Evolutionary conservation across 2,329 filamentous ascomycete species (phyloP).

Genomic region (Lojkania enalia): DNA sequence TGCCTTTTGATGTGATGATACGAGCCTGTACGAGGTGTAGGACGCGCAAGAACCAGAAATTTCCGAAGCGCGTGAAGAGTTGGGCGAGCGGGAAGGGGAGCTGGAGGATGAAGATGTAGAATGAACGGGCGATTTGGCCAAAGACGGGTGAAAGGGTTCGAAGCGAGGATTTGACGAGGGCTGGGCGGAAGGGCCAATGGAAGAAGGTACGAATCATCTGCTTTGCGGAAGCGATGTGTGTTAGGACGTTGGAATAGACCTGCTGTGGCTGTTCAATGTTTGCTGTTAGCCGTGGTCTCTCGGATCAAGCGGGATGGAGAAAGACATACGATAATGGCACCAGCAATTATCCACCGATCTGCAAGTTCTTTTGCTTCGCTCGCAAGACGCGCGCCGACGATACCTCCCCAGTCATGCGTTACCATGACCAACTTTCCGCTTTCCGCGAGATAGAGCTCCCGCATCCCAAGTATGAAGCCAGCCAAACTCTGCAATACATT

Average conservation of each 20-base stretch:
- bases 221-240: conserved; percentile 47
- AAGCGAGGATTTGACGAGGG: conserved; percentile 50
- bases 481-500: conserved; percentile 57
- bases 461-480: conserved; percentile 57
- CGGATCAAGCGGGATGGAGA: neutral
- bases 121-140: conserved; percentile 54
- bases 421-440: conserved; percentile 50
- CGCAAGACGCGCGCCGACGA: conserved; percentile 59
- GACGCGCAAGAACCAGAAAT: conserved; percentile 52
- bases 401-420: conserved; percentile 60
- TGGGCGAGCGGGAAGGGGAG: conserved; percentile 52
- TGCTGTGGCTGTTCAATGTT: conserved; percentile 44
- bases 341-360: conserved; percentile 59
- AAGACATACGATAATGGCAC: conserved; percentile 56
- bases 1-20: conserved; percentile 17
- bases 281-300: neutral
- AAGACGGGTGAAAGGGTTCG: conserved; percentile 51
- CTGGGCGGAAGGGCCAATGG: conserved; percentile 49
- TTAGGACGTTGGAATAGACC: conserved; percentile 47
- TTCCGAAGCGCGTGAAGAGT: conserved; percentile 53
- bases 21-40: conserved; percentile 47
- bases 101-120: conserved; percentile 60
- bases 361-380: conserved; percentile 60
- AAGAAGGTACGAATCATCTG: conserved; percentile 57
- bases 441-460: conserved; percentile 47